phyloP scores from a whole-genome alignment of 345 rosid species.

The Alliaria petiolata region DNA sequence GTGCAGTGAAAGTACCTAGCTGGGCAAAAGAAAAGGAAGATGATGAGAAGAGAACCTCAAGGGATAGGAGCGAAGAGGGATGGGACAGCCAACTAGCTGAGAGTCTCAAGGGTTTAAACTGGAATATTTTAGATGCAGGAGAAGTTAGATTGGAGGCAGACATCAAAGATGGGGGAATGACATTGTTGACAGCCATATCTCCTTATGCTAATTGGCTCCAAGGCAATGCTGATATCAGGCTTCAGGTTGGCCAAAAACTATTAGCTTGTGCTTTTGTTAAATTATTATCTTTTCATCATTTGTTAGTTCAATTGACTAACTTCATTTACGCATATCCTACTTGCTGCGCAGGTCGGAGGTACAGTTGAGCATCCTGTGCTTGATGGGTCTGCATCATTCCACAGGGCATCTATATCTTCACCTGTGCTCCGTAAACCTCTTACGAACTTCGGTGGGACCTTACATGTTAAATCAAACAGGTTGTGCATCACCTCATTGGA shows the following conservation, averaged over 20 bases:
- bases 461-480: slow-evolving; percentile 86
- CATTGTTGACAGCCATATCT: slow-evolving; percentile 85
- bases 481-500: slow-evolving; percentile 72
- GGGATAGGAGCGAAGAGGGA: slow-evolving; percentile 82
- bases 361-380: slow-evolving; percentile 91
- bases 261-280: not conserved
- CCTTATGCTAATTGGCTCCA: slow-evolving; percentile 91
- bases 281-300: not conserved
- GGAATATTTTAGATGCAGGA: slow-evolving; percentile 91
- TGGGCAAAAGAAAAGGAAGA: slow-evolving; percentile 70
- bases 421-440: slow-evolving; percentile 87
- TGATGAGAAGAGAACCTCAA: slow-evolving; percentile 55
- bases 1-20: slow-evolving; percentile 60
- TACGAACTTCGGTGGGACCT: slow-evolving; percentile 84
- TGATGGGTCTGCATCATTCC: slow-evolving; percentile 90
- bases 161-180: slow-evolving; percentile 98
- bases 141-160: slow-evolving; percentile 95
- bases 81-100: slow-evolving; percentile 89
- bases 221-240: slow-evolving; percentile 89
- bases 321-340: slow-evolving; percentile 2
- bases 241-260: slow-evolving; percentile 52
- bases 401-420: slow-evolving; percentile 85
- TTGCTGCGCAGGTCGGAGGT: slow-evolving; percentile 73
- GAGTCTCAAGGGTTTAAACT: slow-evolving; percentile 78
- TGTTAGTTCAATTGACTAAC: not conserved